A percentile compares a stretch with the other conserved stretches of the same genome.
Conservation (phyloP, 202 grass and related monocot genomes). For the Digitaria exilis region DNA sequence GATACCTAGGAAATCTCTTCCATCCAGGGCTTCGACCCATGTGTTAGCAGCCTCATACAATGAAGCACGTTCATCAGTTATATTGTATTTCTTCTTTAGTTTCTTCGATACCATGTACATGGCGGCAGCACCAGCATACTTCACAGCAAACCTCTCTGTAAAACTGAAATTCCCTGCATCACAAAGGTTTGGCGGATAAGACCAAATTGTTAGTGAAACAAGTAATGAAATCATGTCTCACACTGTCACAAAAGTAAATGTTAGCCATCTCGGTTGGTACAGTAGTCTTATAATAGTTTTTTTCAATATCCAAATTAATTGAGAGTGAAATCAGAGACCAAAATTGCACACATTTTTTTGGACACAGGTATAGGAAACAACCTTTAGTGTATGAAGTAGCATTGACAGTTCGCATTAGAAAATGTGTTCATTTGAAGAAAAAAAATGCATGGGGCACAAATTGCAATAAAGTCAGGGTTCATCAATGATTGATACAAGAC, state of each 20-base stretch:
- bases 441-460: neutral
- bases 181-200: neutral
- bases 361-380: neutral
- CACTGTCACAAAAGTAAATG: constrained; percentile 1
- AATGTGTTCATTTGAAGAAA: neutral
- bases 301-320: neutral
- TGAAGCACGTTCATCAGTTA: constrained; percentile 78
- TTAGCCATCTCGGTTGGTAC: neutral
- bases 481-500: neutral
- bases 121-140: constrained; percentile 87
- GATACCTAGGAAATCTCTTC: constrained; percentile 87
- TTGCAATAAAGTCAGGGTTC: neutral
- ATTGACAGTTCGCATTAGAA: neutral
- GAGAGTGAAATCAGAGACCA: neutral
- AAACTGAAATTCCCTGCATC: constrained; percentile 88
- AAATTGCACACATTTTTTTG: neutral
- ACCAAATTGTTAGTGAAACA: neutral
- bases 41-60: constrained; percentile 82
- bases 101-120: constrained; percentile 98
- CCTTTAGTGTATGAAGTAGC: neutral
- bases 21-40: constrained; percentile 80
- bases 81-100: constrained; percentile 92
- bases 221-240: neutral
- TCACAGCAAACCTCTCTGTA: constrained; percentile 75
- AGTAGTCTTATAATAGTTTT: neutral